Evolutionary conservation across 306 rosid species (phyloP).

Genomic region (Dalbergia cultrata): DNA sequence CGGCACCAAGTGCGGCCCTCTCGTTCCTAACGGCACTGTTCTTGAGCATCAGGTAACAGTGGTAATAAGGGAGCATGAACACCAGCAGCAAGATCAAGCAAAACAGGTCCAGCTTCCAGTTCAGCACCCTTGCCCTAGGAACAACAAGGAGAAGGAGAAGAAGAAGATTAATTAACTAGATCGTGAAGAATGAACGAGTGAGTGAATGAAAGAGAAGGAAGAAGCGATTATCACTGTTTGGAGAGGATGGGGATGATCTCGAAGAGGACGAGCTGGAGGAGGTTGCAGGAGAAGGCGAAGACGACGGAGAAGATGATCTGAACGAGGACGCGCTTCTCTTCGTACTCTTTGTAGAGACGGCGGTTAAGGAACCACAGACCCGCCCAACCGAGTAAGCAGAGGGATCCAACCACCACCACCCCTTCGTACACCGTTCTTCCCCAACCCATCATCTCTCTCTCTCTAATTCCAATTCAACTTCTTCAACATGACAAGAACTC

Average conservation of each 20-base stretch:
- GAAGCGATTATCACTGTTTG: constrained; percentile 55
- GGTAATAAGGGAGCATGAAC: constrained; percentile 91
- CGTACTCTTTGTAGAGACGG: constrained; percentile 93
- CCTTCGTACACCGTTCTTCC: constrained; percentile 80
- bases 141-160: neutral
- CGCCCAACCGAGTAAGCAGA: constrained; percentile 78
- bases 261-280: constrained; percentile 90
- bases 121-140: constrained; percentile 82
- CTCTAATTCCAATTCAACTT: constrained; percentile 1
- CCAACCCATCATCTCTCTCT: constrained; percentile 68
- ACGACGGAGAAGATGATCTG: constrained; percentile 94
- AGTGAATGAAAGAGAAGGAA: neutral
- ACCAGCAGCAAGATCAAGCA: constrained; percentile 85
- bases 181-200: too few relatives aligned
- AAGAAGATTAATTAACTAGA: too few relatives aligned
- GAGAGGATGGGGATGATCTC: constrained; percentile 99
- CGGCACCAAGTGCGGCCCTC: constrained; percentile 86
- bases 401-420: constrained; percentile 63
- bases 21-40: constrained; percentile 73
- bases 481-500: constrained; percentile 3
- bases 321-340: constrained; percentile 86
- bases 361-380: constrained; percentile 94
- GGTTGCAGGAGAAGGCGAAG: constrained; percentile 97
- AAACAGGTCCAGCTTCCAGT: constrained; percentile 92
- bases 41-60: constrained; percentile 90